Evolutionary conservation across 768 basidiomycete species (phyloP).

Genomic region (Pilatotrama ljubarskyi): DNA sequence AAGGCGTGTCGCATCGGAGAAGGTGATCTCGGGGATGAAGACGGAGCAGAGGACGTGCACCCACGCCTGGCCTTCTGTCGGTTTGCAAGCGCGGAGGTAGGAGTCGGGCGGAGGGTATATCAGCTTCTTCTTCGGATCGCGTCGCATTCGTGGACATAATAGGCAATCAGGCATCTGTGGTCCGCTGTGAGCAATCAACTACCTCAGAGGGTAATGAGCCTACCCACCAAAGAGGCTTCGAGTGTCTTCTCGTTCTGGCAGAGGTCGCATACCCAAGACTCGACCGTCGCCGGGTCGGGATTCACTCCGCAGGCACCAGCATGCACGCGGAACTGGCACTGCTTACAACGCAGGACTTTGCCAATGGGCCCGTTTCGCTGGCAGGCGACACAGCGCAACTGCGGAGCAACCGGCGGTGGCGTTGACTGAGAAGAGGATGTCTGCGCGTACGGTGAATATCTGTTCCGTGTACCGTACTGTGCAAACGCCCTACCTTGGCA

Average conservation of each 20-base stretch:
- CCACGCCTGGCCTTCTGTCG: constrained; percentile 93
- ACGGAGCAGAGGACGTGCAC: constrained; percentile 88
- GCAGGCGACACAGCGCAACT: constrained; percentile 75
- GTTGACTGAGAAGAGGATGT: constrained; percentile 54
- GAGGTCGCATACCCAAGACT: constrained; percentile 84
- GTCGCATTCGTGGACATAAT: constrained; percentile 67
- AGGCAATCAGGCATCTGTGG: constrained; percentile 79
- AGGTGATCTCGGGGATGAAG: constrained; percentile 83
- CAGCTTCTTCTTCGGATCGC: constrained; percentile 50
- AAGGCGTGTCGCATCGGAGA: constrained; percentile 71
- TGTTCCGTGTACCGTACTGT: too few relatives aligned
- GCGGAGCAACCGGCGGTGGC: constrained; percentile 54
- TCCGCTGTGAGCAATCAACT: neutral
- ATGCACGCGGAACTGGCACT: constrained; percentile 79
- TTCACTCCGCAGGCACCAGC: constrained; percentile 72
- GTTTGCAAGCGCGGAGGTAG: constrained; percentile 78
- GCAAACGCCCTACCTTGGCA: constrained; percentile 51
- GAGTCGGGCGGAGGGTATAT: constrained; percentile 54
- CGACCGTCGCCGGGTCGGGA: constrained; percentile 60
- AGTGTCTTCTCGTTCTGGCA: constrained; percentile 81
- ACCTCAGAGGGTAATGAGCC: neutral
- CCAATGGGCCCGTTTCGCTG: constrained; percentile 71
- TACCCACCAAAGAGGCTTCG: constrained; percentile 78
- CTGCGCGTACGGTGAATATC: neutral
- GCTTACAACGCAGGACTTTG: constrained; percentile 79